These are phyloP conservation scores for Talaromyces sp. DNA, from an alignment of 2,329 filamentous ascomycete genomes.

Conservation along the genomic window DNA sequence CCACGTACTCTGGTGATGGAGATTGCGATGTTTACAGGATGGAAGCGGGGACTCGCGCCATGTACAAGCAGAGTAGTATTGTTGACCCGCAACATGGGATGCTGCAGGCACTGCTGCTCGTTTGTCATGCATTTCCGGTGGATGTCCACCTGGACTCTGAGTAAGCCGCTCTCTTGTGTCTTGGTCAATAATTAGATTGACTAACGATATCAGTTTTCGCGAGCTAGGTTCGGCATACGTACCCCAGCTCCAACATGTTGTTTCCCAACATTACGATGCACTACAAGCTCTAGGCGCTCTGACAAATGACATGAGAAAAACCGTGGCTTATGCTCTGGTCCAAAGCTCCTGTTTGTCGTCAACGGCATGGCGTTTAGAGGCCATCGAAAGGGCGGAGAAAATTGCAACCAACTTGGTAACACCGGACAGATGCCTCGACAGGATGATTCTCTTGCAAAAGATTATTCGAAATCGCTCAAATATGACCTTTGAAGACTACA, in stretches of 20 bases:
- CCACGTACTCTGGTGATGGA: neutral
- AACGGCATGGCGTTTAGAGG: neutral
- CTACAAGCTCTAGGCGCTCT: neutral
- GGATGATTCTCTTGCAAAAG: conserved; percentile 1
- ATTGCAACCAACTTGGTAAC: conserved; percentile 1
- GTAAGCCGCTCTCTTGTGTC: neutral
- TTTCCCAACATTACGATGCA: conserved; percentile 2
- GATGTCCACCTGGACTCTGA: conserved; percentile 7
- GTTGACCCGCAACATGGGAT: neutral
- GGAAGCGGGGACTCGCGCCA: conserved; percentile 2
- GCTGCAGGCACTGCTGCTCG: conserved; percentile 12
- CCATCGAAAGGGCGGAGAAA: conserved; percentile 6
- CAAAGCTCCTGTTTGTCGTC: conserved; percentile 1
- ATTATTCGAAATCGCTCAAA: neutral
- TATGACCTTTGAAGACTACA: neutral
- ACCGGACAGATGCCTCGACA: conserved; percentile 5
- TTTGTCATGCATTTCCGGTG: conserved; percentile 13
- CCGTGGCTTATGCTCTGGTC: conserved; percentile 1
- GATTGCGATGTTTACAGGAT: neutral
- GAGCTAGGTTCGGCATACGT: conserved; percentile 2
- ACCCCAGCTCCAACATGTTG: conserved; percentile 6
- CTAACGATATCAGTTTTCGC: neutral
- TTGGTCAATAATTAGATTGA: neutral
- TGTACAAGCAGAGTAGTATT: conserved; percentile 5
- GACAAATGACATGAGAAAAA: neutral